Conservation (phyloP, 768 basidiomycete species). For the Lentinula guzmanii region DNA sequence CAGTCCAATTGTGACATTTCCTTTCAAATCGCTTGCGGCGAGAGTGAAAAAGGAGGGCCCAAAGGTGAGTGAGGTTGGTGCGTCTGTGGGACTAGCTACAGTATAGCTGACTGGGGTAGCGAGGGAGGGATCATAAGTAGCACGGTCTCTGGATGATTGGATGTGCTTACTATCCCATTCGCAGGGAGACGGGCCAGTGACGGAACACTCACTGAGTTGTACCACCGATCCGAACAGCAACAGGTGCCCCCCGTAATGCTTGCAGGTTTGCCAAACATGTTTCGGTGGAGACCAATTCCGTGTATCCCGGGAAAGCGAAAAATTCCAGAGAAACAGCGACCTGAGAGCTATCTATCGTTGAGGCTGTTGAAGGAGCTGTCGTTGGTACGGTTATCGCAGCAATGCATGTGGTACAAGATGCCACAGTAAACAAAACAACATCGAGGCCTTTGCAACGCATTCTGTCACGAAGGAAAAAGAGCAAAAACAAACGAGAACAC, state of each 20-base stretch:
- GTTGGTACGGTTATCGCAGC: conserved; percentile 15
- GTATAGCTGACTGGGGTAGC: conserved; percentile 27
- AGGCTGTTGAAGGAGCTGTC: conserved; percentile 18
- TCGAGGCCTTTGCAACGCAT: not conserved
- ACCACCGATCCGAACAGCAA: conserved; percentile 30
- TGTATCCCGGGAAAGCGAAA: conserved; percentile 33
- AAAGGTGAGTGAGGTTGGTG: conserved; percentile 24
- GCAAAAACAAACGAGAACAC: not conserved
- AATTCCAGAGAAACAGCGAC: conserved; percentile 31
- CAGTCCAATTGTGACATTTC: conserved; percentile 28
- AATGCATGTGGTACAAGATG: not conserved
- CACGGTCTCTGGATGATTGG: conserved; percentile 25
- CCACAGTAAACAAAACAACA: not conserved
- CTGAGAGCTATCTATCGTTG: conserved; percentile 21
- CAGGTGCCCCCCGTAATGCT: conserved; percentile 21
- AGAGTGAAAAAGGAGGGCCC: conserved; percentile 25
- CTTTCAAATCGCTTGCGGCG: conserved; percentile 21
- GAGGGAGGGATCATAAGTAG: conserved; percentile 27
- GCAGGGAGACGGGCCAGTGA: not conserved
- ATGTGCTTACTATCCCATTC: not conserved
- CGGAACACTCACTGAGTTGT: conserved; percentile 27
- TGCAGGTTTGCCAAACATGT: conserved; percentile 27
- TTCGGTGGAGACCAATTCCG: conserved; percentile 20
- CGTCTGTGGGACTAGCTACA: conserved; percentile 26
- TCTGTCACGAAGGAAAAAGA: not conserved